Base-by-base conservation (phyloP, 192 early-diverging fungal genomes). In the Funneliformis mosseae region DNA sequence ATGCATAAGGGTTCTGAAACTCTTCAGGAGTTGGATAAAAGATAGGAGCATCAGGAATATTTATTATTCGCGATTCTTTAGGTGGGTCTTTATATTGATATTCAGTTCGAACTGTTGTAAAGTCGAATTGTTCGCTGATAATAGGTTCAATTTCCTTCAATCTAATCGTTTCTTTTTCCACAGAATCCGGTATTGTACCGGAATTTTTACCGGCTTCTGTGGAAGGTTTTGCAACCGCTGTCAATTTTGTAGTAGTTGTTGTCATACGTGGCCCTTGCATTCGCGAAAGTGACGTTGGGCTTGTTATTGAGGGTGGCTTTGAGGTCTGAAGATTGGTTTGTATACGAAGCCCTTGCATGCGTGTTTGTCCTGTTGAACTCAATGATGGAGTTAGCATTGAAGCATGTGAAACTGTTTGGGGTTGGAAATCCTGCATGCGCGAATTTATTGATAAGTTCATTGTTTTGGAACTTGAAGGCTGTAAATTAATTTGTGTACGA, bases 1-100 rank as follows among this genome's bases (percentile, higher is more conserved):
- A 99, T 71, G 84, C 83, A 28, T 97, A 84, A 14, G 97, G 97
- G 79, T 96, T 92, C 12, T 78, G 67, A 88, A 96, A 98, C 86
- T 99, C 94, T 50, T 94, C 87, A 5, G 77, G 62, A 5, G 95
- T 93, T 10, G 97, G 97, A 68, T 93, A 90, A 84, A 92, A 16
- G 7, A 18, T 16, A 55, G 50, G 50, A 55, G 50, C 50, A 7
- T 55, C 50, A n/a, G 16, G 50, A 55, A 55, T 55, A 18, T 55
- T 16, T 18, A 5, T 55, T 21, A 18, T 55, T 55, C 50, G 50
- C 50, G 50, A 55, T 21, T n/a, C 50, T 55, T 55, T 55, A 55
- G 50, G 10, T 18, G 50, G 50, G 50, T 55, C 50, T 55, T 55
- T 55, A 21, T 55, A 55, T 21, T 55, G 50, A 55, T 55, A 55